Percentiles rank a stretch among this genome's conserved stretches.
Conservation (phyloP, 139 green algal genomes). For the Astrephomene gubernaculifera region DNA sequence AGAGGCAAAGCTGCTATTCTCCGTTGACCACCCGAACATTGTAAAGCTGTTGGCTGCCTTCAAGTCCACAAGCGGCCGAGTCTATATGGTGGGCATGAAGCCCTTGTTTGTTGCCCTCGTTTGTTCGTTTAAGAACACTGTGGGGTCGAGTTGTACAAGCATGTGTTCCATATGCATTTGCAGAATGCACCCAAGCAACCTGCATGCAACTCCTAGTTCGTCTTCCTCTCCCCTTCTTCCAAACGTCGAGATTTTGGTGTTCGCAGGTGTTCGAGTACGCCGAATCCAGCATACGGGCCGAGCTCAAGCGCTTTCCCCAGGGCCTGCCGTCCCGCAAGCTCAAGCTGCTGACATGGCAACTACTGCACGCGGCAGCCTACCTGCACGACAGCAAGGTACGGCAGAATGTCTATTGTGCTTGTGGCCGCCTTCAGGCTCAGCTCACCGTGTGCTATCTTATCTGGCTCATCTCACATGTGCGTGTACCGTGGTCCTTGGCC, state of each 20-base stretch:
- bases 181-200: no score
- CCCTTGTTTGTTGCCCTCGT: not conserved
- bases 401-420: not conserved
- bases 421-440: no score
- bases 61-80: conserved; percentile 43
- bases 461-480: not conserved
- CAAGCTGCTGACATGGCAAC: conserved; percentile 59
- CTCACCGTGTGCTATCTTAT: not conserved
- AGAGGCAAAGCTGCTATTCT: conserved; percentile 38
- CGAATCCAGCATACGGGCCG: conserved; percentile 37
- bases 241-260: no score
- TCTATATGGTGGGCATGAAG: conserved; percentile 48
- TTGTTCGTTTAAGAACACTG: no score
- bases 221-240: no score
- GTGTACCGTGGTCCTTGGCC: not conserved
- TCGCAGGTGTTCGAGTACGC: conserved; percentile 46
- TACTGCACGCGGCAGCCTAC: conserved; percentile 42
- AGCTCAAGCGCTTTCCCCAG: conserved; percentile 9
- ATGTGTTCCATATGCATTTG: no score
- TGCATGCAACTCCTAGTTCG: no score
- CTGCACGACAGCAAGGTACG: conserved; percentile 48
- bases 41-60: conserved; percentile 46
- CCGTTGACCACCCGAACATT: conserved; percentile 47
- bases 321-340: conserved; percentile 27
- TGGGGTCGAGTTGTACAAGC: no score